A percentile compares a stretch with the other conserved stretches of the same genome.
Conservation (phyloP, 495 filamentous ascomycete species). For the Talaromyces trachyspermus region DNA sequence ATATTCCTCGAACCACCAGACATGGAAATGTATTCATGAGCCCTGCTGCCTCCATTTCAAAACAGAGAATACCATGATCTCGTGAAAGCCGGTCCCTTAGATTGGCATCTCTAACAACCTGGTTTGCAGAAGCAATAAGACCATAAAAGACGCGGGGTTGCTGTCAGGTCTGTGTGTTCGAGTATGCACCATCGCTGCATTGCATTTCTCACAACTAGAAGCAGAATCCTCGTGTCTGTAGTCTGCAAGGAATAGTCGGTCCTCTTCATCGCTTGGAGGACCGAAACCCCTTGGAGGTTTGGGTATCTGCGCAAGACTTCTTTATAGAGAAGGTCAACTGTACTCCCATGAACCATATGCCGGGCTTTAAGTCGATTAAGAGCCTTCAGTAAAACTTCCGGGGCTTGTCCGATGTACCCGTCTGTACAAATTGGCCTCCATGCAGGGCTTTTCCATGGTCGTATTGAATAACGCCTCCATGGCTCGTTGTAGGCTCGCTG, state of each 20-base stretch:
- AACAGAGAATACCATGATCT: constrained; percentile 26
- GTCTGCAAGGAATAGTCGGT: constrained; percentile 25
- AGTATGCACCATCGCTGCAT: constrained; percentile 16
- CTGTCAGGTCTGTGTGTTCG: constrained; percentile 17
- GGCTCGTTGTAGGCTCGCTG: constrained; percentile 15
- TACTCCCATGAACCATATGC: constrained; percentile 10
- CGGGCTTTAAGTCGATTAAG: constrained; percentile 15
- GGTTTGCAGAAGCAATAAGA: constrained; percentile 22
- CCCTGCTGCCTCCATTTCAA: constrained; percentile 28
- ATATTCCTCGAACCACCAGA: constrained; percentile 20
- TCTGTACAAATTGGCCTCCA: constrained; percentile 13
- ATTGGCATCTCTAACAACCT: constrained; percentile 21
- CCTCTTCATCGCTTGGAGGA: constrained; percentile 21
- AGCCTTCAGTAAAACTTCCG: constrained; percentile 17
- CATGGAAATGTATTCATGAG: constrained; percentile 20
- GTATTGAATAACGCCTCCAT: constrained; percentile 32
- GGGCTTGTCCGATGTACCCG: constrained; percentile 20
- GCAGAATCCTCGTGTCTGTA: too few species aligned
- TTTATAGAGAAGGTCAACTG: too few species aligned
- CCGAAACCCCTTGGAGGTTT: constrained; percentile 17
- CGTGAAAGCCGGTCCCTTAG: constrained; percentile 19
- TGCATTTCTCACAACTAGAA: constrained; percentile 21
- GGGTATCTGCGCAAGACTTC: constrained; percentile 16
- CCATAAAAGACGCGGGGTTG: constrained; percentile 24
- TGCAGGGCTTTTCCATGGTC: constrained; percentile 26